Conservation (phyloP, 208 protist species). For the Crithidia brevicula region DNA sequence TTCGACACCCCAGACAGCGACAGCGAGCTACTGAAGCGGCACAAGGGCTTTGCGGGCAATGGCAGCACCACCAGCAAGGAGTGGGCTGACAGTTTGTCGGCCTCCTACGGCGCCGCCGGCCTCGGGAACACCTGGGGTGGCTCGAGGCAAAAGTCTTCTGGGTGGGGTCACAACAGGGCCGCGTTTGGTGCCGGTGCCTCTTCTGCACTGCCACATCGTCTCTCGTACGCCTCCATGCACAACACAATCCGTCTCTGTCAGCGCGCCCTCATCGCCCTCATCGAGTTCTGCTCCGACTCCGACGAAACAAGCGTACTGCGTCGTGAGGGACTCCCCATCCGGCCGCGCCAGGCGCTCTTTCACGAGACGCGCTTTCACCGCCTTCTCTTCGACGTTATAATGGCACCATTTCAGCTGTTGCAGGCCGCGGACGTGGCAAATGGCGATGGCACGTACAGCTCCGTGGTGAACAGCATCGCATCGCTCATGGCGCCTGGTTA, state of each 20-base stretch:
- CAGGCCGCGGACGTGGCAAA: conserved; percentile 9
- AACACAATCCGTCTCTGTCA: conserved; percentile 55
- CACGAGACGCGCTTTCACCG: conserved; percentile 69
- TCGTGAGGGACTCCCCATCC: conserved; percentile 59
- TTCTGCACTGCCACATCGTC: neutral
- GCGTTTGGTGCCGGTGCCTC: neutral
- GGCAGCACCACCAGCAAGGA: neutral
- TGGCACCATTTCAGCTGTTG: conserved; percentile 60
- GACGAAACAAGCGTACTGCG: conserved; percentile 52
- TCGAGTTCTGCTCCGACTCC: conserved; percentile 66
- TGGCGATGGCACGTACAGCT: conserved; percentile 9
- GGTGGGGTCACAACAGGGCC: neutral
- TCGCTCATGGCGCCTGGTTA: conserved; percentile 8
- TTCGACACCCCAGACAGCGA: conserved; percentile 31
- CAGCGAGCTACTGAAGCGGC: conserved; percentile 27
- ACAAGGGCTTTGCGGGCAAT: neutral
- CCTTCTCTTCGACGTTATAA: conserved; percentile 76
- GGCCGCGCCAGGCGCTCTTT: conserved; percentile 67
- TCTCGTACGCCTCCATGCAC: conserved; percentile 19
- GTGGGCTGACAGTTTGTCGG: neutral
- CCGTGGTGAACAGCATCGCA: conserved; percentile 23
- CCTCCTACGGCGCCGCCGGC: neutral
- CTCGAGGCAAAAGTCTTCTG: neutral
- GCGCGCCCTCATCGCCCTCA: conserved; percentile 54
- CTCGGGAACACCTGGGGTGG: conserved; percentile 2